Conservation (phyloP, 805 yeast species). For the Sugiyamaella floridensis region DNA sequence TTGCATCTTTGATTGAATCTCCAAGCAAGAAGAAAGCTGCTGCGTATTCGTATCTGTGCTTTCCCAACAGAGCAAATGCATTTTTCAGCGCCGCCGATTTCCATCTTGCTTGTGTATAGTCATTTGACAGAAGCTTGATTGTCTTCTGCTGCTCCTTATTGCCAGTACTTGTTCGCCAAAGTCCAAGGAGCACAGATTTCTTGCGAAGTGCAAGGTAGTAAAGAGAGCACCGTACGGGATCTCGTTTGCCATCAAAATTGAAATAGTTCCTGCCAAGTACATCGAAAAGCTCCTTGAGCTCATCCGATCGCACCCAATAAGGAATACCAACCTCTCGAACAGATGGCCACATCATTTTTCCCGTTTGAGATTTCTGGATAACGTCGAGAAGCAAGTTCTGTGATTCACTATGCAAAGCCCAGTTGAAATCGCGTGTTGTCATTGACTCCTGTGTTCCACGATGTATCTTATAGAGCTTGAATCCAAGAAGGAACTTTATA, state of each 20-base stretch:
- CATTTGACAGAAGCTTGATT: slow-evolving; percentile 67
- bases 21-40: slow-evolving; percentile 84
- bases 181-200: slow-evolving; percentile 65
- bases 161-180: slow-evolving; percentile 73
- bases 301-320: slow-evolving; percentile 56
- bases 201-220: slow-evolving; percentile 73
- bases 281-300: slow-evolving; percentile 52
- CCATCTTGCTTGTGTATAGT: slow-evolving; percentile 74
- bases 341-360: slow-evolving; percentile 51
- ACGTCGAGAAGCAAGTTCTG: slow-evolving; percentile 56
- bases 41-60: slow-evolving; percentile 80
- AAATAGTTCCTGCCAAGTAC: slow-evolving; percentile 67
- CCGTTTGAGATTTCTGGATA: slow-evolving; percentile 29
- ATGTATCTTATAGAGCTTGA: slow-evolving; percentile 56
- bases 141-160: slow-evolving; percentile 81
- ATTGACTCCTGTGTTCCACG: slow-evolving; percentile 44
- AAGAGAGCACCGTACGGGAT: slow-evolving; percentile 69
- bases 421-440: slow-evolving; percentile 72
- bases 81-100: slow-evolving; percentile 82
- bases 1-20: slow-evolving; percentile 67
- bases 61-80: slow-evolving; percentile 83
- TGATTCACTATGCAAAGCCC: slow-evolving; percentile 82
- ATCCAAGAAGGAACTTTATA: slow-evolving; percentile 60
- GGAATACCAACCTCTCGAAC: slow-evolving; percentile 57
- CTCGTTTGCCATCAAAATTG: slow-evolving; percentile 46